phyloP scores from a whole-genome alignment of 1,284 basidiomycete species.

The Fomitiporia mediterranea region DNA sequence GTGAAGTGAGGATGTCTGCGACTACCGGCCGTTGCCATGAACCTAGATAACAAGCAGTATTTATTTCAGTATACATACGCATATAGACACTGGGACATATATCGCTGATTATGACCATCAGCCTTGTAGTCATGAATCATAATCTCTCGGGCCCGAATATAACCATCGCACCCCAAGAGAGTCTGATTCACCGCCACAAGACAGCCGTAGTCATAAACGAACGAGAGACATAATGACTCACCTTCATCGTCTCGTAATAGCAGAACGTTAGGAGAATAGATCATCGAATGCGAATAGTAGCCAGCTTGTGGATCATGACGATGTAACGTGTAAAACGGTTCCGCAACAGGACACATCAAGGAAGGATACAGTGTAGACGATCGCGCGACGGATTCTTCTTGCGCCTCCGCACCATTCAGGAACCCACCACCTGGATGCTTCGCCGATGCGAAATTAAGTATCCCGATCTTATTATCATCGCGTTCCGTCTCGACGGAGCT shows the following conservation, averaged over 20 bases:
- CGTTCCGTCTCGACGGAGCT: slow-evolving; percentile 12
- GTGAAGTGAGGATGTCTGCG: slow-evolving; percentile 58
- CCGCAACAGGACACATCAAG: slow-evolving; percentile 20
- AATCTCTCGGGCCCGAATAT: background rate
- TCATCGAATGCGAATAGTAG: slow-evolving; percentile 25
- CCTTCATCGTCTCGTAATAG: slow-evolving; percentile 22
- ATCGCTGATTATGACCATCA: background rate
- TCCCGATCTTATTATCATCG: slow-evolving; percentile 20
- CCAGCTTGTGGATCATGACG: slow-evolving; percentile 22
- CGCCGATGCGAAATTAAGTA: slow-evolving; percentile 26
- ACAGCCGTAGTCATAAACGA: background rate
- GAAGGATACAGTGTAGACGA: slow-evolving; percentile 24
- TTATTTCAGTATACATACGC: background rate
- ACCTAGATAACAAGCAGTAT: background rate
- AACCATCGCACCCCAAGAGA: no score
- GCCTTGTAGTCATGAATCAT: background rate
- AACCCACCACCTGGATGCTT: slow-evolving; percentile 26
- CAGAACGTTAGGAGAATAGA: slow-evolving; percentile 24
- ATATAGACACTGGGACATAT: background rate
- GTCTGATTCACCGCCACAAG: background rate
- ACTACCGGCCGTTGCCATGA: slow-evolving; percentile 47
- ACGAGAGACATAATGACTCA: background rate
- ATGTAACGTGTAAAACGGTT: slow-evolving; percentile 24
- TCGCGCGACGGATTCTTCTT: slow-evolving; percentile 26
- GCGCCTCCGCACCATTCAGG: slow-evolving; percentile 24